phyloP scores from a whole-genome alignment of 2,329 filamentous ascomycete genomes.

The Penicillium sp. region DNA sequence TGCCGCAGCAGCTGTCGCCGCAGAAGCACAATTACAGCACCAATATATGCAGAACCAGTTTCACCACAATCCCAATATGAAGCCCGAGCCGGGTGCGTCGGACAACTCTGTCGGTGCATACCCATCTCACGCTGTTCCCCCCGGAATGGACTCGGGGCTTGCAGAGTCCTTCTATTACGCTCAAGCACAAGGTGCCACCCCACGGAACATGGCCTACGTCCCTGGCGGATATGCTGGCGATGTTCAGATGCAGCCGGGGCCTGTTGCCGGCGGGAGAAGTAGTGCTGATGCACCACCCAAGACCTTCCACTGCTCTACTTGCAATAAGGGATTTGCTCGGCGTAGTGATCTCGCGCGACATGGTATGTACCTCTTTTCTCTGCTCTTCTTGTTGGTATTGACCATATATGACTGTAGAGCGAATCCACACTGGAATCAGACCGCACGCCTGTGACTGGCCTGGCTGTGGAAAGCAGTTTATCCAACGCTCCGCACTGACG shows the following conservation, averaged over 20 bases:
- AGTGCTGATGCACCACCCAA: constrained; percentile 55
- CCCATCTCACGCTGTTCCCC: constrained; percentile 51
- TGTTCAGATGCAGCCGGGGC: constrained; percentile 45
- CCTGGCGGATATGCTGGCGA: constrained; percentile 45
- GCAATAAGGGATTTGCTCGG: constrained; percentile 85
- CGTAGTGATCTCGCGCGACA: constrained; percentile 91
- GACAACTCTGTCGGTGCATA: constrained; percentile 56
- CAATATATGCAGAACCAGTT: constrained; percentile 44
- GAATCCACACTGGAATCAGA: constrained; percentile 86
- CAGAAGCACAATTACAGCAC: constrained; percentile 43
- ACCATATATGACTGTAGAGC: constrained; percentile 55
- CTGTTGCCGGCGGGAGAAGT: constrained; percentile 42
- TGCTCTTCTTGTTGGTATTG: not conserved
- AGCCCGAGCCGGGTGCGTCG: constrained; percentile 55
- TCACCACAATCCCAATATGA: constrained; percentile 50
- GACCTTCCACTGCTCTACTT: constrained; percentile 84
- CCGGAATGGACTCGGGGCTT: constrained; percentile 44
- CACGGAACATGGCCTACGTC: constrained; percentile 55
- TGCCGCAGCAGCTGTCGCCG: constrained; percentile 41
- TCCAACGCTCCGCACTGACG: constrained; percentile 90
- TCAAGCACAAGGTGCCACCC: constrained; percentile 42
- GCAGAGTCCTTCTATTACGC: constrained; percentile 25
- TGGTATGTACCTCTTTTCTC: constrained; percentile 55
- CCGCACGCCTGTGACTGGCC: constrained; percentile 90
- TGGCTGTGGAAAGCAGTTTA: constrained; percentile 91